These are phyloP conservation scores for Lunasporangiospora selenospora DNA, from an alignment of 192 early-diverging fungal species.

Conservation along the genomic window DNA sequence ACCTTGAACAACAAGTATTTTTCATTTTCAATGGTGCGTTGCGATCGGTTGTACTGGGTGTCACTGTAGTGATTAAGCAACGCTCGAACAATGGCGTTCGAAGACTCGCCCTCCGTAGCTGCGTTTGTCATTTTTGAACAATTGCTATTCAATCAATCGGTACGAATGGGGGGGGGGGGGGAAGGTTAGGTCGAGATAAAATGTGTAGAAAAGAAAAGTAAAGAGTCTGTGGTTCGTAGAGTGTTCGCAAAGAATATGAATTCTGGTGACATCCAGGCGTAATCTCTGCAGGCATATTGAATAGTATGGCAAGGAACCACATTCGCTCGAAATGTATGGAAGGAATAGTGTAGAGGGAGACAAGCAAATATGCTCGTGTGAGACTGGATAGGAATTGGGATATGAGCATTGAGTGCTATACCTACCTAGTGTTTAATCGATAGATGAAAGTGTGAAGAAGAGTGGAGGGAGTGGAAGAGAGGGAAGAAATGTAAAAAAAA, in stretches of 20 bases:
- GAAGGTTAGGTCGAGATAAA: not conserved
- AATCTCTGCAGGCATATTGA: not conserved
- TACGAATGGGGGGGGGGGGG: not conserved
- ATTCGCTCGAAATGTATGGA: no score
- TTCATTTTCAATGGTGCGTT: slow-evolving; percentile 37
- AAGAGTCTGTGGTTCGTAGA: not conserved
- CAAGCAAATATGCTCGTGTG: no score
- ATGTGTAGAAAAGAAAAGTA: not conserved
- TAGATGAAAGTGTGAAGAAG: slow-evolving; percentile 9
- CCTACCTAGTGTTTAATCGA: not conserved
- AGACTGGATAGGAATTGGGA: no score
- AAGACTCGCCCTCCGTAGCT: not conserved
- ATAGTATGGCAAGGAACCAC: no score
- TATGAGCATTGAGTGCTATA: no score
- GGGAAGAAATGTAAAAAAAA: not conserved
- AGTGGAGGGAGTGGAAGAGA: no score
- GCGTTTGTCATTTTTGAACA: not conserved
- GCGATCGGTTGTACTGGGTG: slow-evolving; percentile 27
- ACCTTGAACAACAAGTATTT: slow-evolving; percentile 35
- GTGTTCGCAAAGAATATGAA: no score
- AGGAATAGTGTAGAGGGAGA: no score
- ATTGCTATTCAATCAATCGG: not conserved
- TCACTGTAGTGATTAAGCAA: slow-evolving; percentile 38
- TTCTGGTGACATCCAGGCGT: no score
- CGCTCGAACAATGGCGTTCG: slow-evolving; percentile 9